Conservation (phyloP, 768 basidiomycete genomes). For the Suillus spraguei region DNA sequence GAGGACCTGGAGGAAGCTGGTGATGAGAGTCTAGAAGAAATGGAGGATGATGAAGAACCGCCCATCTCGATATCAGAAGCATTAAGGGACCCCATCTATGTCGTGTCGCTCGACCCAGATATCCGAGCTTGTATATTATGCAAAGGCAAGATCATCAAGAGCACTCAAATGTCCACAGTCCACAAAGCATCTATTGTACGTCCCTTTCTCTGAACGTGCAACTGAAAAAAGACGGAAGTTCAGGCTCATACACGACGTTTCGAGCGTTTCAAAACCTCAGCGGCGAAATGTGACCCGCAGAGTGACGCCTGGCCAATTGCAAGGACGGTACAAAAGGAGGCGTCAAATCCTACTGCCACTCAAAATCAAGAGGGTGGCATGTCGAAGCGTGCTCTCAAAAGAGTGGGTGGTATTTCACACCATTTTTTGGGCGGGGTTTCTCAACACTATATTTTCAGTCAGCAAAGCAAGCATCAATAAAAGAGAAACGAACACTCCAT, state of each 20-base stretch:
- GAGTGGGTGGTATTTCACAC: slow-evolving; percentile 43
- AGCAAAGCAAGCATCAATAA: slow-evolving; percentile 46
- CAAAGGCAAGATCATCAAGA: slow-evolving; percentile 73
- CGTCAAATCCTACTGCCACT: not conserved
- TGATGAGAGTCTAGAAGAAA: slow-evolving; percentile 30
- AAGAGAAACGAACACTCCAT: slow-evolving; percentile 49
- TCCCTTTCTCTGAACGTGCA: slow-evolving; percentile 24
- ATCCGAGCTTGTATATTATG: slow-evolving; percentile 66
- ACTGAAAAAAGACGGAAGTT: slow-evolving; percentile 6
- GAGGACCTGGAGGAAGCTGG: slow-evolving; percentile 22
- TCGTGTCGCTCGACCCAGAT: slow-evolving; percentile 56
- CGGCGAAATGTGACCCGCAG: slow-evolving; percentile 41
- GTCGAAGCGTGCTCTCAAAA: slow-evolving; percentile 67
- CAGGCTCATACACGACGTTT: slow-evolving; percentile 61
- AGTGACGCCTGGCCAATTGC: slow-evolving; percentile 52
- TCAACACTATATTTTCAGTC: slow-evolving; percentile 35
- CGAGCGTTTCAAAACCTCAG: slow-evolving; percentile 48
- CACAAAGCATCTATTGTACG: slow-evolving; percentile 69
- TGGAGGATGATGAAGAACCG: slow-evolving; percentile 37
- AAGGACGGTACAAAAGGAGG: slow-evolving; percentile 16
- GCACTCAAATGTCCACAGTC: slow-evolving; percentile 50
- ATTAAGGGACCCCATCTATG: slow-evolving; percentile 63
- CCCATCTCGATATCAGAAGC: slow-evolving; percentile 60
- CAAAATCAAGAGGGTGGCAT: slow-evolving; percentile 20
- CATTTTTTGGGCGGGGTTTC: not conserved